Evolutionary conservation across 2,329 filamentous ascomycete species (phyloP).

Genomic region (Fusarium nygamai): DNA sequence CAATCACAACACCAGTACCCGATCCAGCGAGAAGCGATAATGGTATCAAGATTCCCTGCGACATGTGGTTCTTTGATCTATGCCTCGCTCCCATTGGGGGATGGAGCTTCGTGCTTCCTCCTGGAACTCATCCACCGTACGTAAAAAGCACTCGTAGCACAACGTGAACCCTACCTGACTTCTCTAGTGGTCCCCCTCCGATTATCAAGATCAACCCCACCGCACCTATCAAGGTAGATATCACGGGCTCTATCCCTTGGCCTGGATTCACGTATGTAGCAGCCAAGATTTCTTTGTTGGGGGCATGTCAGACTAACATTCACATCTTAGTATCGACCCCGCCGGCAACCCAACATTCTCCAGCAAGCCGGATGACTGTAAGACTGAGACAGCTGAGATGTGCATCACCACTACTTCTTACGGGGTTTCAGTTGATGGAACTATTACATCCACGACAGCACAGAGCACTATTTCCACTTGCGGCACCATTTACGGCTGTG

Average conservation of each 20-base stretch:
- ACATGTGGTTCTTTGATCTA: not conserved
- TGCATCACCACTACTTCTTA: not conserved
- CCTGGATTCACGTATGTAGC: not conserved
- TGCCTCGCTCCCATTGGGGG: not conserved
- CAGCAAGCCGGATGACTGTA: not conserved
- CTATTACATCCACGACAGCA: not conserved
- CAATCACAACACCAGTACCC: not conserved
- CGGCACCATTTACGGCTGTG: not conserved
- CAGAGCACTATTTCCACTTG: not conserved
- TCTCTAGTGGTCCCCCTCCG: not conserved
- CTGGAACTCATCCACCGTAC: not conserved
- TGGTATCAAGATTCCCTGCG: not conserved
- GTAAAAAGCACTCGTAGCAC: accelerated
- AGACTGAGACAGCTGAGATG: not conserved
- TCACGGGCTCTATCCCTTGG: not conserved
- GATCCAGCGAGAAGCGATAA: not conserved
- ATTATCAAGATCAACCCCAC: not conserved
- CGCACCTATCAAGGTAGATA: not conserved
- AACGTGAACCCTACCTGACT: accelerated
- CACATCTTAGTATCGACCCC: not conserved
- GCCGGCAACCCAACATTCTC: not conserved
- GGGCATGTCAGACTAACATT: not conserved
- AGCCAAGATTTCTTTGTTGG: accelerated
- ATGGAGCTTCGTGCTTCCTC: not conserved
- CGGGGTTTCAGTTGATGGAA: not conserved